These are phyloP conservation scores for Penicillium sp. DNA, from an alignment of 2,329 filamentous ascomycete genomes.

Conservation along the genomic window DNA sequence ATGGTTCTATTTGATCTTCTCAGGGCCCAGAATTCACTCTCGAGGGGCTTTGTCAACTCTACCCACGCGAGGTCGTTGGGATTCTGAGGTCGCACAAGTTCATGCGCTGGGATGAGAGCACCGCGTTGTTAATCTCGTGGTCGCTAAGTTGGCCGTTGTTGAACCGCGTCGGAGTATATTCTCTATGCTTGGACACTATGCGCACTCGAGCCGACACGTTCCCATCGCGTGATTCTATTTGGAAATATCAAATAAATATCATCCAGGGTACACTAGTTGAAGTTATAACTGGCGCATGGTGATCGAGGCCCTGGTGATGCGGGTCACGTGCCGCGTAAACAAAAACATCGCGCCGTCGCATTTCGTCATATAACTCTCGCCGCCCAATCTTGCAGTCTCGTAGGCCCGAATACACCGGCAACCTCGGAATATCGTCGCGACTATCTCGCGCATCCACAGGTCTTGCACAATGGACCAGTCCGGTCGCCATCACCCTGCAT, in stretches of 20 bases:
- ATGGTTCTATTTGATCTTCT: background rate
- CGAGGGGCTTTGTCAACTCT: background rate
- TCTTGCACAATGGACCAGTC: slow-evolving; percentile 6
- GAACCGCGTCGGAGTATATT: background rate
- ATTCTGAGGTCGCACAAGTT: slow-evolving; percentile 2
- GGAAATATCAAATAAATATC: background rate
- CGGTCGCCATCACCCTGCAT: slow-evolving; percentile 1
- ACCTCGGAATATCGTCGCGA: background rate
- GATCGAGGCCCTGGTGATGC: background rate
- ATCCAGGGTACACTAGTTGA: background rate
- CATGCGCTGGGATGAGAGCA: background rate
- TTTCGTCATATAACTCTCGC: background rate
- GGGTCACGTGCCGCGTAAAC: slow-evolving; percentile 2
- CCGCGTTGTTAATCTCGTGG: background rate
- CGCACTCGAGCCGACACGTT: background rate
- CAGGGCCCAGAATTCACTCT: background rate
- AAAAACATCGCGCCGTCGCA: background rate
- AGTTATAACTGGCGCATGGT: background rate
- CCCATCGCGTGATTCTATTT: background rate
- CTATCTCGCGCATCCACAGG: background rate
- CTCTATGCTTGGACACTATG: background rate
- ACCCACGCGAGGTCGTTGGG: background rate
- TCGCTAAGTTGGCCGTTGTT: background rate
- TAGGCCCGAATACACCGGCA: background rate
- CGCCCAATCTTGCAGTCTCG: background rate